Conservation (phyloP, 305 asterid genomes). For the Rubia peregrina region DNA sequence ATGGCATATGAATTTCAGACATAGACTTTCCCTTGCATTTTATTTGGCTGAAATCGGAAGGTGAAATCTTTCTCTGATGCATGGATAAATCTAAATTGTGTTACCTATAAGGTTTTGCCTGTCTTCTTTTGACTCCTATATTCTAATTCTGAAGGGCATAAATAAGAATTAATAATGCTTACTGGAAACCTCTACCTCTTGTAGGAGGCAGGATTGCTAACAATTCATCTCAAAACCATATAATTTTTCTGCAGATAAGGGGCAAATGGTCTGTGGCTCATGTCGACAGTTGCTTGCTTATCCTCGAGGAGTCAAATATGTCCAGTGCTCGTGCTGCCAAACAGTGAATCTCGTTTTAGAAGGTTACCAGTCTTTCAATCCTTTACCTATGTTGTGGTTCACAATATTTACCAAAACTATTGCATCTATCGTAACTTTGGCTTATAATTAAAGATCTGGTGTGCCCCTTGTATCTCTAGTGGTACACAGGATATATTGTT, state of each 20-base stretch:
- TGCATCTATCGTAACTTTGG: background rate
- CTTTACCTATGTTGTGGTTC: background rate
- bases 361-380: slow-evolving; percentile 39
- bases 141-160: background rate
- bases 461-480: background rate
- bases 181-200: background rate
- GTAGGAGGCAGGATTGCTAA: slow-evolving; percentile 4
- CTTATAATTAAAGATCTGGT: background rate
- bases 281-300: slow-evolving; percentile 70
- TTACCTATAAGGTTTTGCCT: background rate
- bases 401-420: background rate
- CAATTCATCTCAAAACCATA: background rate
- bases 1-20: background rate
- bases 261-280: slow-evolving; percentile 90
- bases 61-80: background rate
- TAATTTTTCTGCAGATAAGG: slow-evolving; percentile 21
- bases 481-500: background rate
- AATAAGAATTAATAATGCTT: background rate
- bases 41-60: background rate
- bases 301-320: slow-evolving; percentile 75
- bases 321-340: slow-evolving; percentile 78
- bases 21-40: background rate
- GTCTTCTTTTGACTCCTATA: background rate
- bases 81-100: background rate
- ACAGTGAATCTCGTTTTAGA: slow-evolving; percentile 74